Evolutionary conservation across 2,329 filamentous ascomycete genomes (phyloP).

Genomic region (Fusarium paranaense): DNA sequence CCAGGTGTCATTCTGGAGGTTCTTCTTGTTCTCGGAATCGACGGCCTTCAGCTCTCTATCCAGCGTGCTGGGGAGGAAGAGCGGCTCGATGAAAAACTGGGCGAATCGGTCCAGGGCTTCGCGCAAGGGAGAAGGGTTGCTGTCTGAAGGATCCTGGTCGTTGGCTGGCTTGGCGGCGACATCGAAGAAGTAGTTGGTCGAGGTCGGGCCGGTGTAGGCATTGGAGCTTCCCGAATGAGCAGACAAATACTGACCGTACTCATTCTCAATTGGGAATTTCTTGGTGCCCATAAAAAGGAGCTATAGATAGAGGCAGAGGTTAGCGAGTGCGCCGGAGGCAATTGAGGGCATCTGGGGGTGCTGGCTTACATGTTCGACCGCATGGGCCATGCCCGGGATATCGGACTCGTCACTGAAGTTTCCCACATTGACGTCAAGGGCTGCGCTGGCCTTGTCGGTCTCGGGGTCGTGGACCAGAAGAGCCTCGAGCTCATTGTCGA

Average conservation of each 20-base stretch:
- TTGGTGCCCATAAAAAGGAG: constrained; percentile 98
- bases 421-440: constrained; percentile 95
- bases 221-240: constrained; percentile 93
- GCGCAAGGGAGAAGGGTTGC: constrained; percentile 72
- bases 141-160: constrained; percentile 64
- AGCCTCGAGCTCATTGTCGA: constrained; percentile 89
- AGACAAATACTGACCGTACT: constrained; percentile 92
- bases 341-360: constrained; percentile 8
- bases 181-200: constrained; percentile 98
- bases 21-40: constrained; percentile 98
- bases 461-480: constrained; percentile 93
- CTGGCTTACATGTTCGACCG: constrained; percentile 82
- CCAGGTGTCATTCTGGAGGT: constrained; percentile 91
- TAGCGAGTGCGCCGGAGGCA: constrained; percentile 8
- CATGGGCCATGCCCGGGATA: constrained; percentile 95
- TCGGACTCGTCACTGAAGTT: constrained; percentile 92
- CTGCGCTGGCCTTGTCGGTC: constrained; percentile 97
- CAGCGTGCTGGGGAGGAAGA: constrained; percentile 86
- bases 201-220: constrained; percentile 91
- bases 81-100: constrained; percentile 90
- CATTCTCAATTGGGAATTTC: constrained; percentile 97
- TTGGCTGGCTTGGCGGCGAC: constrained; percentile 83
- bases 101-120: constrained; percentile 91
- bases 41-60: constrained; percentile 90
- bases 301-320: constrained; percentile 48